Base-by-base conservation (phyloP, 2,329 filamentous ascomycete species). In the Geosmithia morbida region DNA sequence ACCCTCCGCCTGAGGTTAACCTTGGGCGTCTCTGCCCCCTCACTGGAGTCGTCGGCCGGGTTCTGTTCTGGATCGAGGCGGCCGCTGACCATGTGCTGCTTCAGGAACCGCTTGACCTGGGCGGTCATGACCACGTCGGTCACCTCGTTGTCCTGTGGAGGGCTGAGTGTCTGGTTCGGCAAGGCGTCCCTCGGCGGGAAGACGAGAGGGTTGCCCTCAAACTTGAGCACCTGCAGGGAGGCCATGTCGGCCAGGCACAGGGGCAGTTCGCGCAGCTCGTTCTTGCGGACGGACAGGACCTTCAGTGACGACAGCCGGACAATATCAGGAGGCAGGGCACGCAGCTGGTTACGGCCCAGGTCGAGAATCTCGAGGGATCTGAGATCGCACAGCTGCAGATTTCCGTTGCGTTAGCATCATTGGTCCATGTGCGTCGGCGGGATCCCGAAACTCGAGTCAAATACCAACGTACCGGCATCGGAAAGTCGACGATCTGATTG, bases 281-380 rank as follows among this genome's bases (percentile, higher is more conserved):
- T 96, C 59, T 85, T 86, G 54, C 86, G 84, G 37, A 96, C 76
- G 2, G 88, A 89, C 48, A 97, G 71, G 16, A 96, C 89, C 59
- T 94, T 94, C 52, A 97, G 69, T 2, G 87, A 94, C 5, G 81
- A 82, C 56, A 97, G 71, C 58, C 81, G 87, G 50, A 77, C 78
- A 51, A 96, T 85, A 47, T 89, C 84, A 44, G 82, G 77, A 0
- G 90, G 88, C 2, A 97, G 74, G 10, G 76, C 69, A 44, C 76
- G 77, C 51, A 97, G 80, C 61, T 84, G 87, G 61, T 97, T 97
- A 56, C 86, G 79, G 61, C 88, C 89, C 48, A 97, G 74, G 65
- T 97, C 90, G 51, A 97, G 76, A 50, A 96, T 95, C 65, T 97
- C 89, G 48, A 97, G 76, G 33, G 87, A 85, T 46, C 79, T 82